phyloP scores from a whole-genome alignment of 805 yeast species.

The Metschnikowia cerradonensis region DNA sequence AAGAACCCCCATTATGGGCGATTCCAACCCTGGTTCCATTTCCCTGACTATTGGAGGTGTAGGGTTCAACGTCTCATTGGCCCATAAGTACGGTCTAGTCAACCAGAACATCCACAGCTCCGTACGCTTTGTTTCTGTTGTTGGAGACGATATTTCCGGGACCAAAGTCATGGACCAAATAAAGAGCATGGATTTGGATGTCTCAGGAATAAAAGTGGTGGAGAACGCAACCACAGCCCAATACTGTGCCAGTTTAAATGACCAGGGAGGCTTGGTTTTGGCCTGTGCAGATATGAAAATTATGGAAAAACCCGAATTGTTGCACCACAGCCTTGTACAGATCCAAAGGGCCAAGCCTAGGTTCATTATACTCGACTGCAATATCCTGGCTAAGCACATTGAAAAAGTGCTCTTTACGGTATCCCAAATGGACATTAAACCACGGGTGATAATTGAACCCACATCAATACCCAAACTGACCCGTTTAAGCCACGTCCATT shows the following conservation, averaged over 20 bases:
- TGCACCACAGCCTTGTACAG: slow-evolving; percentile 32
- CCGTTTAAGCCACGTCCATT: slow-evolving; percentile 37
- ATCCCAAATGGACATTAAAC: slow-evolving; percentile 11
- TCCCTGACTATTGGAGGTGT: slow-evolving; percentile 74
- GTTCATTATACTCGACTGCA: slow-evolving; percentile 62
- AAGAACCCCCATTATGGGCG: slow-evolving; percentile 30
- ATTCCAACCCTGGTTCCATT: slow-evolving; percentile 71
- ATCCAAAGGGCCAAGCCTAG: slow-evolving; percentile 43
- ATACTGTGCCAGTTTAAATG: slow-evolving; percentile 65
- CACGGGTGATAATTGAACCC: slow-evolving; percentile 62
- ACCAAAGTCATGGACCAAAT: slow-evolving; percentile 31
- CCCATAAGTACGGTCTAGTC: slow-evolving; percentile 38
- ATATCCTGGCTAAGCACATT: slow-evolving; percentile 47
- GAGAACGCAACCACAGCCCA: slow-evolving; percentile 50
- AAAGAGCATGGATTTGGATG: slow-evolving; percentile 23
- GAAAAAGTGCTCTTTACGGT: slow-evolving; percentile 13
- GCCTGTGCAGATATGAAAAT: slow-evolving; percentile 88
- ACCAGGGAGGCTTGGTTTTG: slow-evolving; percentile 57
- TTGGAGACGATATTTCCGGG: slow-evolving; percentile 61
- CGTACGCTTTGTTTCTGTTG: slow-evolving; percentile 49
- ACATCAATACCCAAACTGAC: slow-evolving; percentile 66
- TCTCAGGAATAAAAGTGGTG: slow-evolving; percentile 37
- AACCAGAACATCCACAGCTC: slow-evolving; percentile 7
- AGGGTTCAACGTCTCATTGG: slow-evolving; percentile 73
- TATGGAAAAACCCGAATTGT: slow-evolving; percentile 44